Evolutionary conservation across 2,329 filamentous ascomycete species (phyloP).

Genomic region (Neophaeococcomyces mojaviensis): DNA sequence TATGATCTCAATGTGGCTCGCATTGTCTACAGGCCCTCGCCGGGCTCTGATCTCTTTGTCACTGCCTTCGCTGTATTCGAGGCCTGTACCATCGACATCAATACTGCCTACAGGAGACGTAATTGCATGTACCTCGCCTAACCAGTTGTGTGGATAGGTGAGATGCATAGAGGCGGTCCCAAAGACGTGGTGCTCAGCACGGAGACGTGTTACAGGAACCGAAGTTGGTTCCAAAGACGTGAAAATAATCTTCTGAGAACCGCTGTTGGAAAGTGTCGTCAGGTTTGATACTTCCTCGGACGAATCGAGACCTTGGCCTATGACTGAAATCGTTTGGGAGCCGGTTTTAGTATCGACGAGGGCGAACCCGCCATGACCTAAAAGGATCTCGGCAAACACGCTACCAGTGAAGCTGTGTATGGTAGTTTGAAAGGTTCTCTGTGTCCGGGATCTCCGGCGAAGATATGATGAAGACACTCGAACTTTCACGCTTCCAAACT

Average conservation of each 20-base stretch:
- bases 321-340: constrained; percentile 42
- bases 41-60: constrained; percentile 8
- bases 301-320: constrained; percentile 28
- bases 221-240: constrained; percentile 10
- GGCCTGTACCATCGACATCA: constrained; percentile 20
- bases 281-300: constrained; percentile 10
- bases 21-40: constrained; percentile 3
- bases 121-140: constrained; percentile 24
- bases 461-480: constrained; percentile 8
- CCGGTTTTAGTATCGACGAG: constrained; percentile 42
- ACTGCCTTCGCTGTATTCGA: constrained; percentile 15
- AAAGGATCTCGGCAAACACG: constrained; percentile 37
- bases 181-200: constrained; percentile 17
- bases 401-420: constrained; percentile 26
- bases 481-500: constrained; percentile 25
- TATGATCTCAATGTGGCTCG: constrained; percentile 10
- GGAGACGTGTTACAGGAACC: constrained; percentile 12
- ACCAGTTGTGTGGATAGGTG: constrained; percentile 27
- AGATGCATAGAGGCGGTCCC: constrained; percentile 24
- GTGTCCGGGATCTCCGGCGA: neutral
- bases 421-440: constrained; percentile 20
- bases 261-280: constrained; percentile 3
- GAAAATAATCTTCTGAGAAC: neutral
- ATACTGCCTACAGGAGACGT: constrained; percentile 13
- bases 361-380: constrained; percentile 36